These are phyloP conservation scores for Teratosphaeria viscida DNA, from an alignment of 2,329 filamentous ascomycete genomes.

Conservation along the genomic window DNA sequence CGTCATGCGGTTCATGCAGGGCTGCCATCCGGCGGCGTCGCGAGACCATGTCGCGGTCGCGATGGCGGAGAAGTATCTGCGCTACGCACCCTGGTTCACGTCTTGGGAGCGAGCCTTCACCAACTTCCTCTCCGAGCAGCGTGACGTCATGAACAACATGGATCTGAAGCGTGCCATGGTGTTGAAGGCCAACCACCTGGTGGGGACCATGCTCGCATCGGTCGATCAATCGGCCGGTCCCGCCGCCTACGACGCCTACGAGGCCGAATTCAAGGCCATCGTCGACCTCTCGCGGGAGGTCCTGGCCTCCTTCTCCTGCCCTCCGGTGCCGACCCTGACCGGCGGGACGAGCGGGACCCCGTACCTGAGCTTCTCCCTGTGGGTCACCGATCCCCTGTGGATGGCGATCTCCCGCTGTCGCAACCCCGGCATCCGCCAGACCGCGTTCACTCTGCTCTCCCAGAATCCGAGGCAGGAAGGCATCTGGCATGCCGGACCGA, in stretches of 20 bases:
- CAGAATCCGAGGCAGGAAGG: slow-evolving; percentile 25
- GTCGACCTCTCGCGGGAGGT: slow-evolving; percentile 24
- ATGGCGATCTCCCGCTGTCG: slow-evolving; percentile 25
- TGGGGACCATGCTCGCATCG: slow-evolving; percentile 22
- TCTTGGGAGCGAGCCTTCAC: slow-evolving; percentile 23
- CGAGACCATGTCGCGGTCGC: slow-evolving; percentile 21
- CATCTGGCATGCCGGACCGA: slow-evolving; percentile 24
- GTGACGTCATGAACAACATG: slow-evolving; percentile 18
- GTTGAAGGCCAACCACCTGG: slow-evolving; percentile 25
- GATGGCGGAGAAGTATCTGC: slow-evolving; percentile 22
- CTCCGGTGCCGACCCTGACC: slow-evolving; percentile 21
- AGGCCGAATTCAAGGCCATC: slow-evolving; percentile 24
- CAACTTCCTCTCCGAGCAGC: slow-evolving; percentile 14
- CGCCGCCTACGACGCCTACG: slow-evolving; percentile 22
- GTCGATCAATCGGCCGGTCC: slow-evolving; percentile 23
- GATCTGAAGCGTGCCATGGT: slow-evolving; percentile 26
- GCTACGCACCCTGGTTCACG: slow-evolving; percentile 22
- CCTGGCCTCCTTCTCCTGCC: slow-evolving; percentile 22
- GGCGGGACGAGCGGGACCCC: slow-evolving; percentile 19
- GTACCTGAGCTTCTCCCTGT: slow-evolving; percentile 23
- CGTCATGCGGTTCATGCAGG: slow-evolving; percentile 25
- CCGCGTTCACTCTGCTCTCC: slow-evolving; percentile 22
- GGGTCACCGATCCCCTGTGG: slow-evolving; percentile 26
- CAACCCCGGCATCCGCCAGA: slow-evolving; percentile 21
- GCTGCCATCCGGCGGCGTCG: slow-evolving; percentile 18